Evolutionary conservation across 108 stramenopile genomes (phyloP), one percentile per base, ranked within the genome.

Genomic region (Cyclotella baltica): DNA sequence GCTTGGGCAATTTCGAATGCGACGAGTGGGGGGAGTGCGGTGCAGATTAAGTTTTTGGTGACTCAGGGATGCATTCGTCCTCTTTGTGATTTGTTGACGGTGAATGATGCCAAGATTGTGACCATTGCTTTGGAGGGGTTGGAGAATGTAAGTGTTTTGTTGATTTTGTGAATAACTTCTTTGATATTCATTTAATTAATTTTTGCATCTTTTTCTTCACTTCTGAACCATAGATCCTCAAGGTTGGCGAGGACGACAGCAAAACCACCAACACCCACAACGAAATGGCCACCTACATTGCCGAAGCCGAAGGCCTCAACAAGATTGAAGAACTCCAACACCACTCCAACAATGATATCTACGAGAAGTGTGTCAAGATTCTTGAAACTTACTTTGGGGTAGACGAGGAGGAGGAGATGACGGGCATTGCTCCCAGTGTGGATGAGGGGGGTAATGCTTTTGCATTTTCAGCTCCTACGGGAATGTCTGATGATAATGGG

Each of bases 1-100:
- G 98, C 97, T 22, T 98, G 99, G 99, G 97, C 97, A 15, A 96
- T 99, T 81, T 96, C 93, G 56, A 99, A 99, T 80, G 99, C 98
- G 36, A 98, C 98, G 0, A 92, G 92, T n/a, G 98, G 99, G 35
- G 99, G 99, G 28, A 98, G 88, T 55, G 83, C 85, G 27, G 86
- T 93, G 46, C 98, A 99, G 83, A 97, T 98, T 77, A 94, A 93
- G 68, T 93, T 96, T 70, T 84, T 99, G 46, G 98, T 98, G 30
- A 86, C 89, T 59, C 92, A 95, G 70, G 98, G 97, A 30, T 97
- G 96, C 30, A 98, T 98, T 76, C 87, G 90, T 30, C 97, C 98
- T 30, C 82, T 98, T 27, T 98, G 97, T 75, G 95, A 95, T 80
- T 88, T 97, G 70, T 84, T 96, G 37, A 89, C 81, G 9, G 94